Evolutionary conservation across 2,329 filamentous ascomycete species (phyloP).

Genomic region (Botrytis squamosa): DNA sequence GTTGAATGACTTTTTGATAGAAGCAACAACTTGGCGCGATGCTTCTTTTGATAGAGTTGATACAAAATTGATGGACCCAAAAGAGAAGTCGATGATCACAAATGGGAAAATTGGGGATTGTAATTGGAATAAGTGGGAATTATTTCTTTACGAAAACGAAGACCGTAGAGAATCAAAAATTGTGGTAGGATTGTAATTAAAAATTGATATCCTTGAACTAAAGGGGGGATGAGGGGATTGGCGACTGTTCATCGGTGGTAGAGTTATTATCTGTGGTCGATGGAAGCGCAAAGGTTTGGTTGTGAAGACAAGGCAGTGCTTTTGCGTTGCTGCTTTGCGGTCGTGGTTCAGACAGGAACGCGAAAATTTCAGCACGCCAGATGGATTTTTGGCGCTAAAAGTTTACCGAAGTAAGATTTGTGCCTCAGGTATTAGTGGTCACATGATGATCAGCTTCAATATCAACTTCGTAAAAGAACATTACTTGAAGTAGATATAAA

Average conservation of each 20-base stretch:
- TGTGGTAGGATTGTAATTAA: conserved; percentile 3
- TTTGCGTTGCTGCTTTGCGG: background rate
- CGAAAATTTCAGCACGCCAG: conserved; percentile 15
- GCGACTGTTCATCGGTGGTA: conserved; percentile 11
- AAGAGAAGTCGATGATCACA: conserved; percentile 20
- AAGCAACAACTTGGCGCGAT: conserved; percentile 39
- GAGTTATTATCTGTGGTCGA: background rate
- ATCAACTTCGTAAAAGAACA: background rate
- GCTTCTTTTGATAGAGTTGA: conserved; percentile 24
- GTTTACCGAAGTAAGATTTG: background rate
- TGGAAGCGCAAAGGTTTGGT: conserved; percentile 4
- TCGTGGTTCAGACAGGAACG: conserved; percentile 6
- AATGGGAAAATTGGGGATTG: conserved; percentile 3
- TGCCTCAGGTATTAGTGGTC: background rate
- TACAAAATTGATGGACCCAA: conserved; percentile 17
- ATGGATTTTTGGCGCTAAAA: conserved; percentile 6
- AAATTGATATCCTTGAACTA: conserved; percentile 16
- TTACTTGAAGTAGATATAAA: background rate
- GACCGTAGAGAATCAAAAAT: conserved; percentile 1
- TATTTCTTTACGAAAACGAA: conserved; percentile 6
- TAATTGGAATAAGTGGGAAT: conserved; percentile 11
- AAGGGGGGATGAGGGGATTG: conserved; percentile 12
- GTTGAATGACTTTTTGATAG: conserved; percentile 34
- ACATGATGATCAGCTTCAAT: background rate
- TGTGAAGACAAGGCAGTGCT: conserved; percentile 2